These are phyloP conservation scores for Solanum gandarillasii DNA, from an alignment of 257 asterid species.

Conservation along the genomic window DNA sequence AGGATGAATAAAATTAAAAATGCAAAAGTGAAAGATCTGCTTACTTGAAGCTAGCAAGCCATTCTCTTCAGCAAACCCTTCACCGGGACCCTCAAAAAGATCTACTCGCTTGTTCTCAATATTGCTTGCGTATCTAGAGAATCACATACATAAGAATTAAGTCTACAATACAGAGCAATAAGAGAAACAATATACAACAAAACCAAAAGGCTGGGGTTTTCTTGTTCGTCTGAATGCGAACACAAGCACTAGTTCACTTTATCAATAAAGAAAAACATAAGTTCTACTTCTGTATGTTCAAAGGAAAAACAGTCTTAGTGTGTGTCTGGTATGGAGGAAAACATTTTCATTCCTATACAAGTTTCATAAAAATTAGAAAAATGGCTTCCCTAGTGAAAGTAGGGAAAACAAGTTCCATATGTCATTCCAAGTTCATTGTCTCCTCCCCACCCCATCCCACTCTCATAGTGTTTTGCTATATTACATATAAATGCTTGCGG, in stretches of 20 bases:
- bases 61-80: constrained; percentile 86
- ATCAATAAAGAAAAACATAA: background rate
- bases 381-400: background rate
- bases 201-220: background rate
- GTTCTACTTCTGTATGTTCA: background rate
- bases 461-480: background rate
- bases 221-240: background rate
- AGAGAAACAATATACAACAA: background rate
- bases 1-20: background rate
- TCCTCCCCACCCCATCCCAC: background rate
- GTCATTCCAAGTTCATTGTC: background rate
- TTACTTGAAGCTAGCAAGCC: constrained; percentile 88
- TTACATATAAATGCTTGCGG: background rate
- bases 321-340: background rate
- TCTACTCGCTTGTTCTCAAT: constrained; percentile 89
- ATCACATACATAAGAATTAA: constrained; percentile 14
- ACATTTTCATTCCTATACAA: background rate
- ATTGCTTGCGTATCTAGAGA: constrained; percentile 67
- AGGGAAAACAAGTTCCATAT: background rate
- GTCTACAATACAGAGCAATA: background rate
- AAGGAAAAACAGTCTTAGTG: background rate
- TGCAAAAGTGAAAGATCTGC: constrained; percentile 6
- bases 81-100: constrained; percentile 91
- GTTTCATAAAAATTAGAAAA: background rate
- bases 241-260: background rate